These are phyloP conservation scores for Symbiodinium natans DNA, from an alignment of 73 alveolate species.

Conservation along the genomic window DNA sequence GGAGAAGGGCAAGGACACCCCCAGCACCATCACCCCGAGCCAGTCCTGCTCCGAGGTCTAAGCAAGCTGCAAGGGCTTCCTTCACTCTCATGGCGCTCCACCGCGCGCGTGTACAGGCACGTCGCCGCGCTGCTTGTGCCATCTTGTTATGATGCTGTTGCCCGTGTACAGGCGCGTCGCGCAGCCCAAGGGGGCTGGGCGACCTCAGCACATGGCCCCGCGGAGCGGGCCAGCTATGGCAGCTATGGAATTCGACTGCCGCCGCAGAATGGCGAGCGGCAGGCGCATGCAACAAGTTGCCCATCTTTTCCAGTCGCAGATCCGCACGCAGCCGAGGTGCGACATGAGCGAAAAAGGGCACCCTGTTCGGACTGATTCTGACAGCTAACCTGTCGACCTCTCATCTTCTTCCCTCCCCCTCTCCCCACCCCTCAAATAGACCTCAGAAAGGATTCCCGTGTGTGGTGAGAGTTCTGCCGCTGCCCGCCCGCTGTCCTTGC, in stretches of 20 bases:
- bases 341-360: too few relatives aligned
- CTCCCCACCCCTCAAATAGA: too few relatives aligned
- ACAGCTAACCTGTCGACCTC: too few relatives aligned
- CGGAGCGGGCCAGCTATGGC: not conserved
- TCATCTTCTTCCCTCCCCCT: too few relatives aligned
- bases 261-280: not conserved
- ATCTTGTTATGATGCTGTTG: too few relatives aligned
- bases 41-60: not conserved
- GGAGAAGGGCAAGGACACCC: not conserved
- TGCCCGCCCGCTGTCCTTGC: too few relatives aligned
- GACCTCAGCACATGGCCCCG: not conserved
- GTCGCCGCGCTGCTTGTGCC: not conserved
- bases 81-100: not conserved
- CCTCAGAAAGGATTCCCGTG: too few relatives aligned
- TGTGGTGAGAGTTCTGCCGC: too few relatives aligned
- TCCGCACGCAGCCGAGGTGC: not conserved
- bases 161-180: not conserved
- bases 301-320: not conserved
- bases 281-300: not conserved
- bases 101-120: not conserved
- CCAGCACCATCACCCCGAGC: not conserved
- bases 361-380: too few relatives aligned
- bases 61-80: not conserved
- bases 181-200: not conserved
- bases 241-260: not conserved